These are phyloP conservation scores for Gyromitra esculenta DNA, from an alignment of 2,329 filamentous ascomycete genomes.

Conservation along the genomic window DNA sequence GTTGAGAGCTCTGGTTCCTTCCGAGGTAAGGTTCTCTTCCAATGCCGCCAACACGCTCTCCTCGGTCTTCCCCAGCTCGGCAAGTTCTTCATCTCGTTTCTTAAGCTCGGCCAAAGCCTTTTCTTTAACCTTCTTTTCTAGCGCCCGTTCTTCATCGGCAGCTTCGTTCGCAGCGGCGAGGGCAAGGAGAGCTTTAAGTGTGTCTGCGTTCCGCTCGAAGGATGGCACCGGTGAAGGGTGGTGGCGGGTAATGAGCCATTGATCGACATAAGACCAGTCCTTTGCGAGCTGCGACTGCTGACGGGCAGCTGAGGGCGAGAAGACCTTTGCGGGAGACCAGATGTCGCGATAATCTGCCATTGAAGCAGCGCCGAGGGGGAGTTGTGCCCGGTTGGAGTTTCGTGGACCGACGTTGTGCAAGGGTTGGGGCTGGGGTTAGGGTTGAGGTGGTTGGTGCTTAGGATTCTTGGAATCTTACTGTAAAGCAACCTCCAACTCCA, in stretches of 20 bases:
- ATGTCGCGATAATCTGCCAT: constrained; percentile 56
- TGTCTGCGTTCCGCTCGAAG: constrained; percentile 89
- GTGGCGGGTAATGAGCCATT: constrained; percentile 80
- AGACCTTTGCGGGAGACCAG: constrained; percentile 66
- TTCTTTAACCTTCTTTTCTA: constrained; percentile 70
- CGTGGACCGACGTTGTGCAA: constrained; percentile 8
- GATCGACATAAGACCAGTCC: constrained; percentile 89
- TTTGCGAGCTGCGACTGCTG: constrained; percentile 71
- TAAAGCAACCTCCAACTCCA: not conserved
- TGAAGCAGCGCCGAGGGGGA: constrained; percentile 1
- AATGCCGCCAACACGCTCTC: constrained; percentile 43
- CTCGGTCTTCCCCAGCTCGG: constrained; percentile 17
- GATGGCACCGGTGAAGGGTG: constrained; percentile 70
- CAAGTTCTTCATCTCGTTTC: constrained; percentile 41
- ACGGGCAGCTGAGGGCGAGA: constrained; percentile 71
- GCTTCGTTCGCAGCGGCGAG: constrained; percentile 80
- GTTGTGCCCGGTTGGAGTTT: no score
- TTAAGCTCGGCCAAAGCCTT: constrained; percentile 68
- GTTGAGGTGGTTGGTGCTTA: not conserved
- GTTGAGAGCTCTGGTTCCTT: constrained; percentile 48
- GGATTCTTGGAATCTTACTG: no score
- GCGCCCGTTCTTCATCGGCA: constrained; percentile 74
- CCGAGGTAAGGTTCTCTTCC: constrained; percentile 46
- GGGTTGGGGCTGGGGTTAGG: constrained; percentile 13
- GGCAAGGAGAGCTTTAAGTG: constrained; percentile 76